These are phyloP conservation scores for Dactylellina drechsleri DNA, from an alignment of 2,329 filamentous ascomycete species.

Conservation along the genomic window DNA sequence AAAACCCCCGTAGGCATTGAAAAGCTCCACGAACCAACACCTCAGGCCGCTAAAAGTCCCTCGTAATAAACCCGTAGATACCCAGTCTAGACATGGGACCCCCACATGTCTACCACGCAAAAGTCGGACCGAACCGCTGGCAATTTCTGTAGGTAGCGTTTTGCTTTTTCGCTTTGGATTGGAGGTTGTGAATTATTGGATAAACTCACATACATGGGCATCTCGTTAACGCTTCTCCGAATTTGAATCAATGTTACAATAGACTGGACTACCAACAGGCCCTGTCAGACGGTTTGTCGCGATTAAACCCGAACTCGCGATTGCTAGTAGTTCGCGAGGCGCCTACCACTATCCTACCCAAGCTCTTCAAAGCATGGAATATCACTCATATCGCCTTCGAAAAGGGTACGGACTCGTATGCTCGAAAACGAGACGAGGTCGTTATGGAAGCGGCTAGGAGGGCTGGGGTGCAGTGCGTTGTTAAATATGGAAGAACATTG, in stretches of 20 bases:
- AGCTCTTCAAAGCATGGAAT: conserved; percentile 77
- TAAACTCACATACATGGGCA: too few relatives aligned
- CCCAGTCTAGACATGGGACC: conserved; percentile 83
- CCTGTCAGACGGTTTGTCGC: conserved; percentile 73
- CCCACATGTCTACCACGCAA: conserved; percentile 77
- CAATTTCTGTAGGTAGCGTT: conserved; percentile 69
- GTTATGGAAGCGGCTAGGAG: conserved; percentile 71
- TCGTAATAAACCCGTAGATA: conserved; percentile 58
- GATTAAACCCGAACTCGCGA: conserved; percentile 76
- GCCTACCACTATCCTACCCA: conserved; percentile 76
- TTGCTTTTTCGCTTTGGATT: not conserved
- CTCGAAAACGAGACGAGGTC: conserved; percentile 70
- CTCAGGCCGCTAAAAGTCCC: not conserved
- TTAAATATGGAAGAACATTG: conserved; percentile 73
- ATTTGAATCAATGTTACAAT: not conserved
- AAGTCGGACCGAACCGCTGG: conserved; percentile 78
- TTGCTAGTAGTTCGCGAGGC: conserved; percentile 77
- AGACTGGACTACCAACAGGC: conserved; percentile 78
- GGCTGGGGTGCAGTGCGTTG: conserved; percentile 75
- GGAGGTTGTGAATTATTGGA: too few relatives aligned
- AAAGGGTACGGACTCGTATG: conserved; percentile 80
- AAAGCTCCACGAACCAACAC: not conserved
- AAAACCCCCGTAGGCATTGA: not conserved
- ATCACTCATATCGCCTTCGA: conserved; percentile 82
- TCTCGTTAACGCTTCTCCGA: too few relatives aligned